Evolutionary conservation across 2,329 filamentous ascomycete species (phyloP), one percentile per base, ranked within the genome.

Genomic region (Erysiphe neolycopersici): DNA sequence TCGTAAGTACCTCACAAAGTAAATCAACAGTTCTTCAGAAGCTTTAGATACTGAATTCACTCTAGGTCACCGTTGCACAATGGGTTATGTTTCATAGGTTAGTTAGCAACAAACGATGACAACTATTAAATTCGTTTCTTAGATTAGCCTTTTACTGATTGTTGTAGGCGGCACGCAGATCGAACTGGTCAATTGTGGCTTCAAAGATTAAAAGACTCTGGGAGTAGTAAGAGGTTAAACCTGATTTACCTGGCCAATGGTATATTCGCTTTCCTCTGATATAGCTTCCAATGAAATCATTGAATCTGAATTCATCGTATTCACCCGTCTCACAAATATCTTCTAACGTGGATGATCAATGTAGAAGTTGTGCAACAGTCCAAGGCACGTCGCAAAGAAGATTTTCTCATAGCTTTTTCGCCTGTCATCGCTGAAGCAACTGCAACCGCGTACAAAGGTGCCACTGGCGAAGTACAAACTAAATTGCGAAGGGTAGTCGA

Each of bases 41-140:
- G 22, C 22, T 5, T 9, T 26, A 26, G 22, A 17, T 19, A 32
- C 46, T 33, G 45, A 22, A 44, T 38, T 26, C 4, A 18, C 41
- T 43, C 31, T 40, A 56, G 55, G 74, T 92, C 47, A 87, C 82
- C 32, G 85, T 92, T 48, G 84, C 89, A 46, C 87, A 95, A 74
- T 98, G 91, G 91, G 89, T 98, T 48, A 91, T 98, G 79, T 98
- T 98, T 59, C 87, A 98, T 63, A 79, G 84, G 84, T 92, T 74
- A 48, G 59, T 26, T 26, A 26, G 22, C 22, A 26, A 8, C 22
- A 5, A 26, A 26, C 22, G 50, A 42, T 45, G 46, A 41, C n/a
- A 39, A 40, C 35, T 11, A 16, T 29, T 22, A n/a, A 4, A 37
- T 4, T 31, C 35, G 42, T 11, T 22, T 38, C 26, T 35, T n/a